Base-by-base conservation (phyloP, 2,329 filamentous ascomycete genomes). In the Paracoccidioides lutzii region DNA sequence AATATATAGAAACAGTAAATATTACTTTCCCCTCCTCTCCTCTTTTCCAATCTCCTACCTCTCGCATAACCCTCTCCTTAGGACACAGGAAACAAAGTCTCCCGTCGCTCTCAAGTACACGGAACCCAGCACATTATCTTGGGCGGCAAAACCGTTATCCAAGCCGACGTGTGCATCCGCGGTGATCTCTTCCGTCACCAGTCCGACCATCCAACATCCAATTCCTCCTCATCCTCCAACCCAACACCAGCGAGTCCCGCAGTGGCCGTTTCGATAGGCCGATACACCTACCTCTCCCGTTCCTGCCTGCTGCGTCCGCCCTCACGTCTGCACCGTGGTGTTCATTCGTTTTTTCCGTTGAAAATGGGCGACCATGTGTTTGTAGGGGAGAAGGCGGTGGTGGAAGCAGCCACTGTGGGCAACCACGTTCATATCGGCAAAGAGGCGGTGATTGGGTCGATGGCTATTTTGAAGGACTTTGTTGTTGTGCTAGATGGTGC, bases 51-150 rank as follows among this genome's bases (percentile, higher is more conserved):
- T 14, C 14, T 12, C 49, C 33, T 3, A 51, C 42, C 41, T 5
- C 35, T 30, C 9, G 6, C 35, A 42, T 54, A 48, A 54, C 46
- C 46, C 57, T 45, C 54, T 22, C 49, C 43, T 44, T 15, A 95
- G 90, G 91, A 97, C 74, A 95, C 90, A 2, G 93, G 93, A 62
- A 98, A 98, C 80, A 97, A 97, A 76, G 93, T 98, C 65, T 91
- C 90, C 42, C 88, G 93, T 62, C 89, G 89, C 63, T 88, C 89
- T 59, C 84, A 86, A 68, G 88, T 98, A 63, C 87, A 95, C 66
- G 93, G 93, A 65, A 96, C 91, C 28, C 90, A 95, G 64, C 95
- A 97, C 74, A 97, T 98, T 73, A 95, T 95, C 72, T 85, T 98
- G 1, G 93, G 90, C 63, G 93, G 93, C 60, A 95, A 89, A 73